Base-by-base conservation (phyloP, 306 rosid species). In the Medicago arabica region DNA sequence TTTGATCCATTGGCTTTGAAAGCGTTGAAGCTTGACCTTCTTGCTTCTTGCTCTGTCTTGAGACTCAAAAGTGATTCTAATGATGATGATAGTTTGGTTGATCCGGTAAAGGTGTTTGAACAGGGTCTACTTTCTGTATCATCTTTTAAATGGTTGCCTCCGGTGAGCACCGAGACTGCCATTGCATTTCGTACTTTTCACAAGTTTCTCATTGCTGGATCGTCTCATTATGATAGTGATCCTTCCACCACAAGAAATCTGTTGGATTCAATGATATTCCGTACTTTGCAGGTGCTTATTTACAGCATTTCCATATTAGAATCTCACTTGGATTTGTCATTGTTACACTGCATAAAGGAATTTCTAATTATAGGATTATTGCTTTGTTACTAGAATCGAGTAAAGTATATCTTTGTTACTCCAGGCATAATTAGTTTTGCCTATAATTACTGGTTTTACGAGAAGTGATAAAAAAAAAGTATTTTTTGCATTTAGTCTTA, bases 1-100 rank as follows among this genome's bases (percentile, higher is more conserved):
- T 95, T 95, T 72, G 98, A 95, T 75, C 95, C 97, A 3, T 89
- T 95, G 62, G 93, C 97, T 66, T 81, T 95, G 79, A 95, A 95
- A 83, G 97, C 97, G 3, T 86, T 86, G 89, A 92, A 88, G 86
- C 95, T 95, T 71, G 98, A 95, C 77, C 82, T 95, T 83, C 97
- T 95, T 80, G 91, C 88, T 7, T 88, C 89, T 76, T 80, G 90
- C 82, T 81, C 88, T 46, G 73, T 54, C 3, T 67, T 81, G 78
- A 84, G 84, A 71, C 38, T 68, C 4, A 90, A 85, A 80, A 46
- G 63, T 83, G 78, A 19, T 63, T 83, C 79, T 72, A 75, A 19
- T 63, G 70, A 84, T 60, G 54, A 78, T 81, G 78, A 43, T 15
- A 60, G 63, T 34, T 73, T 69, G 55, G 28, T 84, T 82, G 81